These are phyloP conservation scores for Lentinula novae-zelandiae DNA, from an alignment of 1,284 basidiomycete genomes.

Conservation along the genomic window DNA sequence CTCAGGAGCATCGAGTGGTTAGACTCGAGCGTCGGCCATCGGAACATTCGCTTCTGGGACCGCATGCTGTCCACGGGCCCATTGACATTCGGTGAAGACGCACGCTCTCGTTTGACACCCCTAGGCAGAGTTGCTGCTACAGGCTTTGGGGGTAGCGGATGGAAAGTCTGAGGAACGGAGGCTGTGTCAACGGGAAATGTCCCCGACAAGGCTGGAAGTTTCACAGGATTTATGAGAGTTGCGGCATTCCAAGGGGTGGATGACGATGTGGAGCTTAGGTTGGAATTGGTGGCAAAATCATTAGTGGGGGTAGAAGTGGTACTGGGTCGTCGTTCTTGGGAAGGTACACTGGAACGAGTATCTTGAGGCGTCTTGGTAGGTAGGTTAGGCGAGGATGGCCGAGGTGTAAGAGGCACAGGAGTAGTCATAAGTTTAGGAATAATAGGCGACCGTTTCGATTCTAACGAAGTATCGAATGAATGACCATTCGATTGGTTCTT, in stretches of 20 bases:
- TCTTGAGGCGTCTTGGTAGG: not conserved
- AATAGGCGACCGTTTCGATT: not conserved
- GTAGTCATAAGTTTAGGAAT: not conserved
- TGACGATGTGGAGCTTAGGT: not conserved
- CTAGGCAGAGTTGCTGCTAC: constrained; percentile 6
- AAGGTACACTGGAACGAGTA: not conserved
- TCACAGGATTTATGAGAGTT: not conserved
- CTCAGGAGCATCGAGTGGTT: constrained; percentile 32
- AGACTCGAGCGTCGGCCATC: constrained; percentile 40
- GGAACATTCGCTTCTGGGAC: constrained; percentile 29
- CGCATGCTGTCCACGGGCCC: constrained; percentile 9
- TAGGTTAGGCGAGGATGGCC: not conserved
- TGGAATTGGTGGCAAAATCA: not conserved
- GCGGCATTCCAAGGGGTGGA: not conserved
- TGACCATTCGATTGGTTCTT: not conserved
- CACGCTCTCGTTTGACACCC: constrained; percentile 33
- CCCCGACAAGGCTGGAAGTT: not conserved
- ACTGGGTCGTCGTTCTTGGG: not conserved
- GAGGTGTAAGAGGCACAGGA: not conserved
- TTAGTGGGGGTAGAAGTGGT: not conserved
- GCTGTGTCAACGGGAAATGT: not conserved
- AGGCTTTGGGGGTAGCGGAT: constrained; percentile 25
- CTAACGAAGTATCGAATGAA: not conserved
- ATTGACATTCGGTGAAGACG: constrained; percentile 3
- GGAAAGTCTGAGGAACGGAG: constrained; percentile 17